These are phyloP conservation scores for Penicillium glabrum DNA, from an alignment of 2,329 filamentous ascomycete species.

Conservation along the genomic window DNA sequence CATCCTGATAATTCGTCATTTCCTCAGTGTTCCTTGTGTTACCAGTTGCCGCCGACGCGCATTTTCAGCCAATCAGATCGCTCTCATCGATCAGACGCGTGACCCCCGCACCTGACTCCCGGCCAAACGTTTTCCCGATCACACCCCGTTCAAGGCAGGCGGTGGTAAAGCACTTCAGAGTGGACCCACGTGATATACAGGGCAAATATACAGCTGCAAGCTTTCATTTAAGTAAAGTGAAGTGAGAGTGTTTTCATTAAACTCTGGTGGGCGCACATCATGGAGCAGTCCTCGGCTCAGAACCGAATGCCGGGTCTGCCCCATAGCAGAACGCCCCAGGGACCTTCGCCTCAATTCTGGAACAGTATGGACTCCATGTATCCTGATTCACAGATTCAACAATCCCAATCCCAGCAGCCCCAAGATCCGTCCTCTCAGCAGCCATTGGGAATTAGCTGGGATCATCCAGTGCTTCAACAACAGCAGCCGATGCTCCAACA, in stretches of 20 bases:
- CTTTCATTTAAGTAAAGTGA: slow-evolving; percentile 1
- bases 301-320: slow-evolving; percentile 31
- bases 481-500: slow-evolving; percentile 29
- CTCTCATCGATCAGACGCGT: neutral
- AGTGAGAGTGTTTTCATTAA: neutral
- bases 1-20: slow-evolving; percentile 4
- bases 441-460: slow-evolving; percentile 37
- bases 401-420: slow-evolving; percentile 23
- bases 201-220: neutral
- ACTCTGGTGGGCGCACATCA: slow-evolving; percentile 17
- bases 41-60: neutral
- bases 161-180: neutral
- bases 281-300: slow-evolving; percentile 37
- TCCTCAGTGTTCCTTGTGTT: neutral
- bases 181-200: neutral
- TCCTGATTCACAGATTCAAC: slow-evolving; percentile 28
- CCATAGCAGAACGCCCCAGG: slow-evolving; percentile 24
- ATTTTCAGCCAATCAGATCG: neutral
- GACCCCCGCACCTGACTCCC: neutral
- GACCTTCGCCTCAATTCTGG: slow-evolving; percentile 37
- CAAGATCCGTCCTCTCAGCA: slow-evolving; percentile 22
- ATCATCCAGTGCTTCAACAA: slow-evolving; percentile 37
- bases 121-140: neutral
- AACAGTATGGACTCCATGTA: slow-evolving; percentile 36
- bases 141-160: neutral